These are phyloP conservation scores for Emmonsiellopsis sp. DNA, from an alignment of 2,329 filamentous ascomycete genomes.

Conservation along the genomic window DNA sequence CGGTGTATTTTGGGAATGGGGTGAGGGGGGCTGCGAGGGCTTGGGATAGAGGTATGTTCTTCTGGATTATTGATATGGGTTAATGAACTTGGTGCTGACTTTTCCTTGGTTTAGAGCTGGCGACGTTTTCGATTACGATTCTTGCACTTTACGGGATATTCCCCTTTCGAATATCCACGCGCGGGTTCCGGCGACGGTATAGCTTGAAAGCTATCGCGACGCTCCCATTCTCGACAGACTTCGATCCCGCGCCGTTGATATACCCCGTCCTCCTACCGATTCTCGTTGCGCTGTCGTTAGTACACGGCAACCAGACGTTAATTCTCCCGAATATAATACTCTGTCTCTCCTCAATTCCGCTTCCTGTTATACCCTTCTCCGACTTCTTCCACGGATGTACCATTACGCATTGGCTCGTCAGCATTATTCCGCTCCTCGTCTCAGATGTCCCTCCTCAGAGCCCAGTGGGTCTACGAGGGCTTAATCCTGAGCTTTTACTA, in stretches of 20 bases:
- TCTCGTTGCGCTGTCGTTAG: conserved; percentile 66
- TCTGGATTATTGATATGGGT: background rate
- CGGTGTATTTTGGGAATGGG: conserved; percentile 29
- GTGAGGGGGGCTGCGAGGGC: conserved; percentile 23
- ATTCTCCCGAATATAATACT: conserved; percentile 76
- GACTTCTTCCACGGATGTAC: conserved; percentile 51
- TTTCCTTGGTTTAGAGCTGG: conserved; percentile 23
- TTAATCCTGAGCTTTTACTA: conserved; percentile 51
- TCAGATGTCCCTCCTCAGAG: conserved; percentile 35
- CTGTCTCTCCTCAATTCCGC: conserved; percentile 66
- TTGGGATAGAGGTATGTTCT: conserved; percentile 31
- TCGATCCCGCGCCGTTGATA: conserved; percentile 84
- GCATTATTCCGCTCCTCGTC: conserved; percentile 58
- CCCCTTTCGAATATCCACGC: conserved; percentile 46
- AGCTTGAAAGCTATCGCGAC: conserved; percentile 30
- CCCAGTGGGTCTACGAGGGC: conserved; percentile 23
- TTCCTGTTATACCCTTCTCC: conserved; percentile 59
- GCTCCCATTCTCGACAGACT: conserved; percentile 61
- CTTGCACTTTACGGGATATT: conserved; percentile 38
- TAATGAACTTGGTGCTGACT: conserved; percentile 7
- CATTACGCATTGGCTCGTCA: conserved; percentile 68
- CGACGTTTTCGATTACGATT: conserved; percentile 23
- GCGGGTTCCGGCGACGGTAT: conserved; percentile 18
- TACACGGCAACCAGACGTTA: conserved; percentile 50
- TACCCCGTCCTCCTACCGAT: conserved; percentile 73